Evolutionary conservation across 306 rosid species (phyloP), one percentile per base, ranked within the genome.

Genomic region (Dryas drummondii): DNA sequence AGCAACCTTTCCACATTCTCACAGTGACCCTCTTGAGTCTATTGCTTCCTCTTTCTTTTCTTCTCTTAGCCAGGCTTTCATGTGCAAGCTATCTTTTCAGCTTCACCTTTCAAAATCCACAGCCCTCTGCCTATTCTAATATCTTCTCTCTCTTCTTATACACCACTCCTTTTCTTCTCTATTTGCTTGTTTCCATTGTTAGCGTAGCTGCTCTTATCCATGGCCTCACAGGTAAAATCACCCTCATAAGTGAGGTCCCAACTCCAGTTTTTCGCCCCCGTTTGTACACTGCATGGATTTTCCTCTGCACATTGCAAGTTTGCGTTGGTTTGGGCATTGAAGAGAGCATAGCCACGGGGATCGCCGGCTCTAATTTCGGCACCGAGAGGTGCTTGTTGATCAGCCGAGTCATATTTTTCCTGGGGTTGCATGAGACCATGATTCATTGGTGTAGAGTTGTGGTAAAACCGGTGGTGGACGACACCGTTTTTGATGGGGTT

Each of bases 401-500:
- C 37, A 87, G 90, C 76, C 77, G 86, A 52, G 65, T 77, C 8
- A 9, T 86, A 41, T 90, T 94, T 58, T 80, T 91, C 17, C n/a
- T 94, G 19, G 98, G 98, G 5, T 22, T 91, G 82, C 96, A 94
- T 32, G 90, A 91, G 74, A 86, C 93, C 7, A 90, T 84, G 80
- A 76, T 83, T 26, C 87, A 83, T 72, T 94, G 98, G 97, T 82
- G 73, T 26, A 73, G 84, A n/a, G 53, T 79, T 65, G 98, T 87
- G 82, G 98, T 94, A 73, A 90, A 82, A 82, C 94, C 94, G 1
- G 94, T 94, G 79, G 90, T 94, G 68, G 93, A 94, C 47, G 97
- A 94, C 77, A 83, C 96, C 1, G 80, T 94, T 72, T 82, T 87
- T 0, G 86, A 90, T 7, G 79, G 10, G 5, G 66, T 5, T 6